Evolutionary conservation across 2,329 filamentous ascomycete species (phyloP).

Genomic region (Orbilia ellipsospora): DNA sequence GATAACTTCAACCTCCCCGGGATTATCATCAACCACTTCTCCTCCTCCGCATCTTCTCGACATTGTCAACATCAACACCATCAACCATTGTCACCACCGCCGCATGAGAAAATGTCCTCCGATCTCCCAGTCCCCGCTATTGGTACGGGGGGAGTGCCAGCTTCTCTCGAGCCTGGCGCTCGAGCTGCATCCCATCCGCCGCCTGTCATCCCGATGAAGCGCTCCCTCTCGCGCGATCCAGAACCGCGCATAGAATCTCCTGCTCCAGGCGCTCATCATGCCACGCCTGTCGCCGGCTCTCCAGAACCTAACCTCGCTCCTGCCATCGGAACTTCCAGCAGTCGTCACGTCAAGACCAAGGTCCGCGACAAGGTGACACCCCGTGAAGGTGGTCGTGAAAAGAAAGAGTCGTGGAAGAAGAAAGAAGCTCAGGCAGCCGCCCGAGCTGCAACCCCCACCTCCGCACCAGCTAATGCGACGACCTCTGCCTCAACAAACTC

Average conservation of each 20-base stretch:
- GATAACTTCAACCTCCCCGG: slow-evolving; percentile 31
- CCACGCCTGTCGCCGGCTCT: slow-evolving; percentile 42
- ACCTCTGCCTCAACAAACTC: background rate
- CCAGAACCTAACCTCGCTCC: slow-evolving; percentile 38
- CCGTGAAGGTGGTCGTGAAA: slow-evolving; percentile 61
- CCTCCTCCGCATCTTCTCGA: background rate
- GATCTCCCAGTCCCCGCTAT: slow-evolving; percentile 40
- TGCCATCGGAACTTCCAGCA: slow-evolving; percentile 21
- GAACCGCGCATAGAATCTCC: slow-evolving; percentile 50
- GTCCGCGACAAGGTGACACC: slow-evolving; percentile 47
- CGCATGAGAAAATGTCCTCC: slow-evolving; percentile 19
- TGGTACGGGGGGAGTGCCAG: slow-evolving; percentile 18
- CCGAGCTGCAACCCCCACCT: slow-evolving; percentile 60
- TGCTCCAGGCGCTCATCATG: slow-evolving; percentile 45
- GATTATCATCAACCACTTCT: background rate
- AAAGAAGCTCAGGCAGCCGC: slow-evolving; percentile 70
- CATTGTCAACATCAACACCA: background rate
- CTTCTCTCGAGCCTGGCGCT: slow-evolving; percentile 21
- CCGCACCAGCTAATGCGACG: slow-evolving; percentile 58
- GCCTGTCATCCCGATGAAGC: slow-evolving; percentile 52
- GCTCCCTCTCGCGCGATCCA: slow-evolving; percentile 48
- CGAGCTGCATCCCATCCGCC: slow-evolving; percentile 50
- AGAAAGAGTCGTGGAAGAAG: slow-evolving; percentile 77
- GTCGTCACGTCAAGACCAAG: slow-evolving; percentile 51
- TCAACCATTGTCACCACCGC: background rate